Conservation (phyloP, 2,329 filamentous ascomycete genomes). For the Hypomyces perniciosus region DNA sequence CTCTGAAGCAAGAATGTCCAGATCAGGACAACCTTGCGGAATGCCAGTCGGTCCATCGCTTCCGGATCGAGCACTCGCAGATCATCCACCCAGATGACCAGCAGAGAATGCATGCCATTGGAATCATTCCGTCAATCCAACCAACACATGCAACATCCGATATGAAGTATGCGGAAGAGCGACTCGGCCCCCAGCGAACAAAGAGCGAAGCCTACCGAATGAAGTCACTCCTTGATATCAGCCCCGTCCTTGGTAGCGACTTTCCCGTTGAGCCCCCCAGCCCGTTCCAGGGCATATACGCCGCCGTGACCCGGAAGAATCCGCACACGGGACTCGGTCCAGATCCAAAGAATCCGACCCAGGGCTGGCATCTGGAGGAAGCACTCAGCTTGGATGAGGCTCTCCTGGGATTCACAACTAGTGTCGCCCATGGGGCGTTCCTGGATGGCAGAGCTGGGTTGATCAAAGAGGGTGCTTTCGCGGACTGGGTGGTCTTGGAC, state of each 20-base stretch:
- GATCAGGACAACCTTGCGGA: conserved; percentile 28
- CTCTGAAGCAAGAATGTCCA: conserved; percentile 49
- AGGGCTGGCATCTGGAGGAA: conserved; percentile 56
- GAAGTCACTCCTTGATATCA: conserved; percentile 50
- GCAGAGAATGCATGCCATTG: conserved; percentile 48
- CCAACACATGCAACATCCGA: conserved; percentile 68
- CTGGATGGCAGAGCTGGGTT: conserved; percentile 53
- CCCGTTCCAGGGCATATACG: conserved; percentile 63
- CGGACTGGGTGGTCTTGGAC: conserved; percentile 67
- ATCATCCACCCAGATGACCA: conserved; percentile 64
- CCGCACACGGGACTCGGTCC: conserved; percentile 50
- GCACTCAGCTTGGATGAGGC: conserved; percentile 54
- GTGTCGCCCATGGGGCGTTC: conserved; percentile 54
- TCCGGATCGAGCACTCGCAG: conserved; percentile 66
- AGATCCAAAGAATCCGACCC: conserved; percentile 38
- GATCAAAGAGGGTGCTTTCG: conserved; percentile 55
- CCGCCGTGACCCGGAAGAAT: conserved; percentile 55
- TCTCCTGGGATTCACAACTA: conserved; percentile 55
- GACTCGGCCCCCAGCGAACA: conserved; percentile 53
- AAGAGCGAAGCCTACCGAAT: conserved; percentile 58
- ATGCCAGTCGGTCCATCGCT: conserved; percentile 51
- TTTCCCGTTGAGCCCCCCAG: conserved; percentile 66
- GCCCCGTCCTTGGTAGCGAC: conserved; percentile 59
- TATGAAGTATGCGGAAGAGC: conserved; percentile 58
- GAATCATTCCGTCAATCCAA: conserved; percentile 63